Conservation (phyloP, 352 stramenopile genomes). For the Plasmopara halstedii region DNA sequence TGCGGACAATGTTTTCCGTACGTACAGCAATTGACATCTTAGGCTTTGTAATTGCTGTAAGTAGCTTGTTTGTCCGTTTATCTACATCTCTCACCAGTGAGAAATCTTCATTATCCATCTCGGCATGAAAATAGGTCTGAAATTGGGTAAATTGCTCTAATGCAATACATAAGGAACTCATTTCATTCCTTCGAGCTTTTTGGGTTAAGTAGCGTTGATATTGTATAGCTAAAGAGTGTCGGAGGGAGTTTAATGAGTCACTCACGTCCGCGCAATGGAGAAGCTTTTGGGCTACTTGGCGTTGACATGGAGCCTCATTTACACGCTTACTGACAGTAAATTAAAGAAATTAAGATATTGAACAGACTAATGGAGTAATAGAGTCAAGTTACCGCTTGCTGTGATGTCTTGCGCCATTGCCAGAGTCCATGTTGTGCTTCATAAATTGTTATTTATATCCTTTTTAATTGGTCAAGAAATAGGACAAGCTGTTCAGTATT, state of each 20-base stretch:
- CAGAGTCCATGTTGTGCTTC: too few species aligned
- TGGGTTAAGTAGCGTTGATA: neutral
- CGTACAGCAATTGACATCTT: neutral
- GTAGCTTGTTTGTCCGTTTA: neutral
- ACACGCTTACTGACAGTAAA: neutral
- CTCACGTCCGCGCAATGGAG: neutral
- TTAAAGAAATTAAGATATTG: neutral
- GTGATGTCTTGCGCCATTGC: neutral
- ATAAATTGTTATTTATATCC: too few species aligned
- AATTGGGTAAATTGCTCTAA: neutral
- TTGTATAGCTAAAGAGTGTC: neutral
- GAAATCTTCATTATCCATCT: neutral
- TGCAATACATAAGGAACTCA: neutral
- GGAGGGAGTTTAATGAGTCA: neutral
- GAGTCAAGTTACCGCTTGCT: neutral
- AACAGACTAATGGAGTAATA: neutral
- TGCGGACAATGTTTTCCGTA: slow-evolving; percentile 1
- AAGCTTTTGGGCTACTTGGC: neutral
- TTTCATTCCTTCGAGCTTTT: neutral
- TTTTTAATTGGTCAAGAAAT: too few species aligned
- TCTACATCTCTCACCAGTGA: neutral
- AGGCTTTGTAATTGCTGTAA: neutral
- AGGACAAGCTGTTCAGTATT: too few species aligned
- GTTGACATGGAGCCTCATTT: neutral
- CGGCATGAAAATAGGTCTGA: neutral